Evolutionary conservation across 768 basidiomycete genomes (phyloP), one percentile per base, ranked within the genome.

Genomic region (Porphyrellus cyaneotinctus): DNA sequence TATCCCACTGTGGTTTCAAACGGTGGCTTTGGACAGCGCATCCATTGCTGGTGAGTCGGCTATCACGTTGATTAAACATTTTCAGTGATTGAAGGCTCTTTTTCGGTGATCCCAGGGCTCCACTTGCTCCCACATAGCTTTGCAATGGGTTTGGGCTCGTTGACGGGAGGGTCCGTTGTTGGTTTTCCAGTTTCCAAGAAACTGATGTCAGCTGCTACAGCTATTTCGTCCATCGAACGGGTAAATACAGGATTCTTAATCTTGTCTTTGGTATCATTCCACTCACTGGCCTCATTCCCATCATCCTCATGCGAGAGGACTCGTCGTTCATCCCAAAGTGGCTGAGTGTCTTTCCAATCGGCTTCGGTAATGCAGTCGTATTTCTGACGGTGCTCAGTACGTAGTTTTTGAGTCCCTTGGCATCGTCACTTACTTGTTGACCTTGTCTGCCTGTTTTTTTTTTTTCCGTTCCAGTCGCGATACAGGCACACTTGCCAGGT

Each of bases 301-400:
- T 60, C 48, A 38, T 53, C 30, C 31, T 52, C 18, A 43, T 57
- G 33, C 45, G 20, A 13, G 59, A 52, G 22, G 35, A 54, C 22
- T 59, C 58, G 3, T 37, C 43, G 4, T 41, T 50, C 37, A 20
- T 52, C 5, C 20, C 17, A 12, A 50, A 57, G 26, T 62, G 60
- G 53, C 20, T 60, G 2, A 54, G 53, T n/a, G 32, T 58, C 30
- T 49, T 62, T 23, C 61, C 62, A 7, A 37, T 64, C 8, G 58
- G 54, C 8, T 54, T 54, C 37, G 60, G 60, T 26, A 62, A 51
- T 9, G 39, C 52, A 14, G 30, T 43, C n/a, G n/a, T n/a, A n/a
- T n/a, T n/a, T n/a, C n/a, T n/a, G n/a, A n/a, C n/a, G n/a, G n/a
- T n/a, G n/a, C n/a, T n/a, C n/a, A n/a, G n/a, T n/a, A n/a, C n/a